Evolutionary conservation across 1,284 basidiomycete species (phyloP).

Genomic region (Sphaerobolus stellatus): DNA sequence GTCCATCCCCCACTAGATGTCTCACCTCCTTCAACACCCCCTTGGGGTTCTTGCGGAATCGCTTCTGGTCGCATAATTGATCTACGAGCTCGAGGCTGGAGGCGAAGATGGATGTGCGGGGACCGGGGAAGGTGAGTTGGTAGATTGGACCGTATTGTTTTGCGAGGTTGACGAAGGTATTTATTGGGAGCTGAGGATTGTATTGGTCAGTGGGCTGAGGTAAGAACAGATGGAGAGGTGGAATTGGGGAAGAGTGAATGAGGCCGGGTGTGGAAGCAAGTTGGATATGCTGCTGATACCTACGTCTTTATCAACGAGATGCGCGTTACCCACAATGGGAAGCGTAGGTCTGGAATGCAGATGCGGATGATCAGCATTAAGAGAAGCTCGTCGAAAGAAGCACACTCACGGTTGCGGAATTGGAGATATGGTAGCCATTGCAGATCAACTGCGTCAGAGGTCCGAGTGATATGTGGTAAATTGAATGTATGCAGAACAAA

Average conservation of each 20-base stretch:
- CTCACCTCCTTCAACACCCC: constrained; percentile 40
- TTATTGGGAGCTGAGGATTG: constrained; percentile 24
- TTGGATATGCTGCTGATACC: background rate
- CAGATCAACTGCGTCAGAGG: no score
- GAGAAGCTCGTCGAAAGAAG: background rate
- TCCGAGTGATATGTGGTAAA: no score
- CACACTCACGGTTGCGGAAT: constrained; percentile 37
- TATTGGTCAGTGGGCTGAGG: background rate
- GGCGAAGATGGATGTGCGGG: constrained; percentile 30
- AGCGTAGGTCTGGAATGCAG: constrained; percentile 35
- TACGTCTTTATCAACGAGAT: constrained; percentile 39
- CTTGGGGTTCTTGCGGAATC: constrained; percentile 43
- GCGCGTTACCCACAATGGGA: constrained; percentile 46
- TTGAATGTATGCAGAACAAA: constrained; percentile 44
- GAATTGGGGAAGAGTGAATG: no score
- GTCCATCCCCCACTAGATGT: constrained; percentile 44
- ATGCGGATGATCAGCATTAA: background rate
- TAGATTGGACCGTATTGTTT: constrained; percentile 50
- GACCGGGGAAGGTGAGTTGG: constrained; percentile 41
- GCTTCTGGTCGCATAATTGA: constrained; percentile 46
- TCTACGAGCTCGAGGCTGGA: constrained; percentile 41
- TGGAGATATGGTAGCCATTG: constrained; percentile 23
- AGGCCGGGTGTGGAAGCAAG: no score
- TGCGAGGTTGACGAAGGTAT: no score
- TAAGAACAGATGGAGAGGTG: no score